Conservation (phyloP, 1,284 basidiomycete genomes). For the Marasmius oreades region DNA sequence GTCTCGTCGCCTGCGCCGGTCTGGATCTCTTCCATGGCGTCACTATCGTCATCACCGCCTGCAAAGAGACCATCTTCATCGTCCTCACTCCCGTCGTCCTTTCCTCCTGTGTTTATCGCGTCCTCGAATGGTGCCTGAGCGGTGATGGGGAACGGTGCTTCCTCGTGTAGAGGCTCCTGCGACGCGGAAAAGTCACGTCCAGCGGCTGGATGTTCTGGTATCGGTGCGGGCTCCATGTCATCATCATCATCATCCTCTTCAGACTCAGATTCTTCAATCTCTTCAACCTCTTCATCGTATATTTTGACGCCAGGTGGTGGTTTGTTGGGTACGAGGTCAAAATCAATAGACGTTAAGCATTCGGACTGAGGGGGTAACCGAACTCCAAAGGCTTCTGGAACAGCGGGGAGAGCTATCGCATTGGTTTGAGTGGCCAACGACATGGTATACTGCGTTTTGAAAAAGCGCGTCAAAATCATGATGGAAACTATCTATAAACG, state of each 20-base stretch:
- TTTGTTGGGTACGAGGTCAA: slow-evolving; percentile 88
- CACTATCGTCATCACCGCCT: slow-evolving; percentile 71
- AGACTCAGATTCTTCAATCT: slow-evolving; percentile 66
- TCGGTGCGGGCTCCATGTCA: slow-evolving; percentile 56
- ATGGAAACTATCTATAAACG: neutral
- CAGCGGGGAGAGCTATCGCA: slow-evolving; percentile 81
- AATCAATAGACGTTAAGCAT: slow-evolving; percentile 88
- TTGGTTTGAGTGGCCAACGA: slow-evolving; percentile 91
- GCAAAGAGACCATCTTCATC: slow-evolving; percentile 62
- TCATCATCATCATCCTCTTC: slow-evolving; percentile 56
- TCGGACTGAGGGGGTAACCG: slow-evolving; percentile 82
- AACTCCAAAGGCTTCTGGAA: slow-evolving; percentile 95
- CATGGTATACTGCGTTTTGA: slow-evolving; percentile 70
- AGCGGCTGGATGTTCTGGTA: slow-evolving; percentile 26
- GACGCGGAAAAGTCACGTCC: slow-evolving; percentile 16
- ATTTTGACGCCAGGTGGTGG: slow-evolving; percentile 70
- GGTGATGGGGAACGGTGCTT: slow-evolving; percentile 50
- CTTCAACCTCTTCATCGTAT: slow-evolving; percentile 78
- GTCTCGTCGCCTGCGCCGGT: slow-evolving; percentile 39
- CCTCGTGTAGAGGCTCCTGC: slow-evolving; percentile 25
- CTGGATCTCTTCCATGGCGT: slow-evolving; percentile 73
- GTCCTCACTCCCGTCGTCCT: slow-evolving; percentile 57
- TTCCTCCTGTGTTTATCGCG: slow-evolving; percentile 41
- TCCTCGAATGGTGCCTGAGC: slow-evolving; percentile 67
- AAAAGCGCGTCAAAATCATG: slow-evolving; percentile 8